Base-by-base conservation (phyloP, 345 rosid species). In the Erysimum cheiranthoides region DNA sequence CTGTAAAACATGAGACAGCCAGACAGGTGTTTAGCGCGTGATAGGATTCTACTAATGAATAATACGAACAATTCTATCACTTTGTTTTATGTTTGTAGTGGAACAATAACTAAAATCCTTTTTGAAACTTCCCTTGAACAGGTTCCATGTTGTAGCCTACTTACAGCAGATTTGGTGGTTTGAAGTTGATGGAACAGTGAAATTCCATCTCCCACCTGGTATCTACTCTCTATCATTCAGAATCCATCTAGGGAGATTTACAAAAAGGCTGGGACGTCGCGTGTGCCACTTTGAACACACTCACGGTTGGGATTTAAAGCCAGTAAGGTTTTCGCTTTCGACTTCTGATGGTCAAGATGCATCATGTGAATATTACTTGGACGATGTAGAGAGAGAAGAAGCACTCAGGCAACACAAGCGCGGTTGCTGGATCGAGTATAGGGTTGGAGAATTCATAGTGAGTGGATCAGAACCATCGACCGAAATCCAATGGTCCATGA, bases 111-210 rank as follows among this genome's bases (percentile, higher is more conserved):
- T 54, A 28, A 59, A 18, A 8, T 28, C 21, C 11, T 17, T 28
- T 12, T 39, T 54, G n/a, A 45, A 67, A 11, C 11, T 54, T 17
- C 0, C 25, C 30, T 57, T 67, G 75, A 70, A 68, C 87, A 93
- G 98, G 82, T 89, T 93, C 80, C 88, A 84, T 32, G 83, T 77
- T 61, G 87, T 94, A 80, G 96, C 98, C 35, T 90, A 89, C 82
- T 82, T 91, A 76, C 97, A 87, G 79, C 97, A 91, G 84, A 87
- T 91, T 74, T 91, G 98, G 97, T 93, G 97, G 98, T 93, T 93
- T 75, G 95, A 92, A 85, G 96, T 87, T 10, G 96, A 90, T 62
- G 98, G 97, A 73, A 75, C 74, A 38, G 89, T 92, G 42, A 94
- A 80, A 78, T 92, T 90, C 79, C 92, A 91, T 76, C 84, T 94